These are phyloP conservation scores for Boletus semigastroideus DNA, from an alignment of 1,284 basidiomycete genomes.

Conservation along the genomic window DNA sequence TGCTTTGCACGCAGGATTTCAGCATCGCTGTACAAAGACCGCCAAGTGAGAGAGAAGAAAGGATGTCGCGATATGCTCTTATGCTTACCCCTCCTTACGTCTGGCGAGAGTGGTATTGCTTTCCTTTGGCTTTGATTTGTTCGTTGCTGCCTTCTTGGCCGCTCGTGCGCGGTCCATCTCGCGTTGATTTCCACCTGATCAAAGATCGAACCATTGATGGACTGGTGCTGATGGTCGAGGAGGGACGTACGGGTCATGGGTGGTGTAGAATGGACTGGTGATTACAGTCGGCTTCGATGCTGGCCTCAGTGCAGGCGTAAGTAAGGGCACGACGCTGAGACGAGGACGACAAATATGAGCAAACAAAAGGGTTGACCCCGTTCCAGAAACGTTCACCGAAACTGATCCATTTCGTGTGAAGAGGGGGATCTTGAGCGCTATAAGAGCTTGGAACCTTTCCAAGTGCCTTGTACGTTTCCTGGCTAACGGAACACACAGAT, in stretches of 20 bases:
- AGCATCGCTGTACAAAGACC: conserved; percentile 56
- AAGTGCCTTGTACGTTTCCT: not conserved
- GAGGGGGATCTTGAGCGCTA: conserved; percentile 18
- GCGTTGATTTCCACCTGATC: conserved; percentile 75
- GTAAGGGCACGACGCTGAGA: not conserved
- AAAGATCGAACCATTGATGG: conserved; percentile 10
- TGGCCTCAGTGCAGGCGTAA: not conserved
- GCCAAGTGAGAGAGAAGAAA: conserved; percentile 26
- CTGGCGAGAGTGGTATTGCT: conserved; percentile 59
- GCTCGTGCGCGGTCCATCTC: conserved; percentile 71
- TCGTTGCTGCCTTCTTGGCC: conserved; percentile 63
- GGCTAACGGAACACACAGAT: conserved; percentile 8
- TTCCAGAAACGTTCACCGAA: conserved; percentile 6
- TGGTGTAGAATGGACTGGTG: conserved; percentile 6
- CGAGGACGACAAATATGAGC: conserved; percentile 19
- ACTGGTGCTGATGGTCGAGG: not conserved
- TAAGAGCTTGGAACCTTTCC: conserved; percentile 15
- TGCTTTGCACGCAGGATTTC: conserved; percentile 73
- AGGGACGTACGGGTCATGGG: conserved; percentile 51
- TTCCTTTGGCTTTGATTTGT: conserved; percentile 67
- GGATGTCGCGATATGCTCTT: conserved; percentile 11
- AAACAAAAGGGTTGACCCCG: conserved; percentile 21
- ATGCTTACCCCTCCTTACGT: conserved; percentile 71
- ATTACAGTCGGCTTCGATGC: conserved; percentile 9
- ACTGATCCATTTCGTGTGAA: conserved; percentile 2